These are phyloP conservation scores for Daldinia sp. DNA, from an alignment of 2,329 filamentous ascomycete genomes.

Conservation along the genomic window DNA sequence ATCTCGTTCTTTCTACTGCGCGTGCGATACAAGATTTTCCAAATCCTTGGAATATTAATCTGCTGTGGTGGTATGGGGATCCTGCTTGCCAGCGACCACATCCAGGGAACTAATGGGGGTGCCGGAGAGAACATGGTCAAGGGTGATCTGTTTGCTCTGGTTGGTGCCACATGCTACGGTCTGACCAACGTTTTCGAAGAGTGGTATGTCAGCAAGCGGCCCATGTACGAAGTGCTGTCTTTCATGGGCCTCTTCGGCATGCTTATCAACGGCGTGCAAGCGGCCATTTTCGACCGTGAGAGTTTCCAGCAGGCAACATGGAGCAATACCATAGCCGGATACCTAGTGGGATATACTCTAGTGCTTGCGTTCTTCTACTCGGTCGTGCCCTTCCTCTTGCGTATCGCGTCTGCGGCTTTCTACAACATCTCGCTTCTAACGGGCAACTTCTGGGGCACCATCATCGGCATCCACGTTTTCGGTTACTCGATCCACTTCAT, in stretches of 20 bases:
- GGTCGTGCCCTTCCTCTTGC: constrained; percentile 86
- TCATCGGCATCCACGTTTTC: constrained; percentile 91
- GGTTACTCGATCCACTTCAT: constrained; percentile 83
- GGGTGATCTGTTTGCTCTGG: constrained; percentile 90
- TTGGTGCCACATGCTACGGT: constrained; percentile 92
- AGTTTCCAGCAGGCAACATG: constrained; percentile 75
- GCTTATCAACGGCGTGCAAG: constrained; percentile 91
- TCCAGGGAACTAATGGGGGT: constrained; percentile 80
- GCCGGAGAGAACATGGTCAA: constrained; percentile 79
- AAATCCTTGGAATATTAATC: constrained; percentile 87
- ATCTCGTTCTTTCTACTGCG: constrained; percentile 84
- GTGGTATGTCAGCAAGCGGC: constrained; percentile 87
- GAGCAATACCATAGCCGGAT: constrained; percentile 78
- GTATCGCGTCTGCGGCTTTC: constrained; percentile 91
- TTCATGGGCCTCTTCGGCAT: constrained; percentile 90
- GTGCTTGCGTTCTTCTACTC: constrained; percentile 88
- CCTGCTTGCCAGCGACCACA: constrained; percentile 87
- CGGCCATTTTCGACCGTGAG: constrained; percentile 88
- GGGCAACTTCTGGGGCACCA: constrained; percentile 96
- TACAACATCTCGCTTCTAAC: constrained; percentile 96
- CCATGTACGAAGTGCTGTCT: constrained; percentile 92
- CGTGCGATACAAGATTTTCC: constrained; percentile 90
- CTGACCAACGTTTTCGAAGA: constrained; percentile 93
- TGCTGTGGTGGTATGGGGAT: constrained; percentile 93
- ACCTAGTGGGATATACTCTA: constrained; percentile 90